Conservation (phyloP, 1,139 yeast species). For the Blastobotrys indianensis region DNA sequence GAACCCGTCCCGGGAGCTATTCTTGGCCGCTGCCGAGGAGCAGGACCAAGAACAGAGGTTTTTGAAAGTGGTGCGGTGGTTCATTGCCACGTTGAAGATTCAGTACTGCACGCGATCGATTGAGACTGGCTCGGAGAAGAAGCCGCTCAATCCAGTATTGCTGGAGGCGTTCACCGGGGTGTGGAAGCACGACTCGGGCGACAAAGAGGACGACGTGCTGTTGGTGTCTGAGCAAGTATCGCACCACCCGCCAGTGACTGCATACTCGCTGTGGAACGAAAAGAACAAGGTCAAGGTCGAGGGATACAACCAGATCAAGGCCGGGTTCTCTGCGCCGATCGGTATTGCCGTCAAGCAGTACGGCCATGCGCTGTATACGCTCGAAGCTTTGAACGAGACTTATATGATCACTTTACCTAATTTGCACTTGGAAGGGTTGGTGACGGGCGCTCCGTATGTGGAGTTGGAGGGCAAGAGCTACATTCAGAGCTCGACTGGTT, state of each 20-base stretch:
- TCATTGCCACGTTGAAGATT: slow-evolving; percentile 81
- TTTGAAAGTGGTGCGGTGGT: slow-evolving; percentile 84
- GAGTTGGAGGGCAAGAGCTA: slow-evolving; percentile 73
- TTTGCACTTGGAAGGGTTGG: slow-evolving; percentile 88
- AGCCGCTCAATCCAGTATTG: slow-evolving; percentile 89
- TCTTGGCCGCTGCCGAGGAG: slow-evolving; percentile 59
- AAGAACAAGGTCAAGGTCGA: slow-evolving; percentile 61
- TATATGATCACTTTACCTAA: slow-evolving; percentile 88
- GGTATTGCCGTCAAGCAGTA: slow-evolving; percentile 73
- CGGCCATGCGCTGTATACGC: slow-evolving; percentile 79
- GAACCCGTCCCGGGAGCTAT: slow-evolving; percentile 78
- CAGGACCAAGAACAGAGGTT: slow-evolving; percentile 50
- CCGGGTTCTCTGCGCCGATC: slow-evolving; percentile 72
- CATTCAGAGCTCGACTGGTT: slow-evolving; percentile 79
- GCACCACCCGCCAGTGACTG: slow-evolving; percentile 95
- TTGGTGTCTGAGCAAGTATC: slow-evolving; percentile 86
- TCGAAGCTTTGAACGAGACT: slow-evolving; percentile 49
- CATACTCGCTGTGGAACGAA: slow-evolving; percentile 71
- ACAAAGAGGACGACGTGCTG: slow-evolving; percentile 58
- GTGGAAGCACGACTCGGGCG: slow-evolving; percentile 50
- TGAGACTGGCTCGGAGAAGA: slow-evolving; percentile 86
- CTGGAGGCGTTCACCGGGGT: slow-evolving; percentile 90
- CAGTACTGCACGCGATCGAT: slow-evolving; percentile 93
- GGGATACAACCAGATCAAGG: slow-evolving; percentile 86
- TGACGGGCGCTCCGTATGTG: slow-evolving; percentile 84